Evolutionary conservation across 2,329 filamentous ascomycete genomes (phyloP), one percentile per base, ranked within the genome.

Genomic region (Botrytis deweyae): DNA sequence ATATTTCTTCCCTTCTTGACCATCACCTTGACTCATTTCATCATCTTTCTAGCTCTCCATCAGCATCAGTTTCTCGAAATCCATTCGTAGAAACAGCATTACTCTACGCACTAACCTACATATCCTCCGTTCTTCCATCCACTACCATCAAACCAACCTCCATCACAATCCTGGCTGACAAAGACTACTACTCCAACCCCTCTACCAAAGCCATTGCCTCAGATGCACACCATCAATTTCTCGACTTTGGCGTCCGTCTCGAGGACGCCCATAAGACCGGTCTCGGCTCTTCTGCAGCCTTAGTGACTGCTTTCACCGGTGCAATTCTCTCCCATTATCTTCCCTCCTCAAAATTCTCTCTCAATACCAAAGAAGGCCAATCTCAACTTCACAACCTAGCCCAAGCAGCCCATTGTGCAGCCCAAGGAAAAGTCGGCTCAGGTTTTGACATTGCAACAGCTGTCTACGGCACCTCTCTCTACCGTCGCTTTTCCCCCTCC

Each of bases 401-500:
- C 0, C 96, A 99, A 85, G 93, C 93, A 1, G 92, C 94, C 6
- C 96, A 99, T 84, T 98, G 95, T 81, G 94, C 95, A 1, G 96
- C 96, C 0, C 96, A 99, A 84, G 96, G 96, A 38, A 99, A 99
- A 83, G 91, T 99, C 29, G 96, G 96, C 68, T 96, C 93, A 0
- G 96, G 96, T 33, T 99, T 99, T 82, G 96, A 99, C 81, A 92
- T 99, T 70, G 96, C 95, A 0, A 91, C 93, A 40, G 96, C 96
- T 29, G 94, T 97, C 25, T 98, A 94, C 82, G 96, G 96, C 25
- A 95, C 93, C 25, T 97, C 94, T 81, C 86, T 92, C 18, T 99
- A 99, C 86, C 89, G 92, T 33, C 91, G 96, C n/a, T 99, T 99
- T 85, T 95, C 93, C 0, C 95, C 96, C 0, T 85, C 87, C 0